phyloP scores from a whole-genome alignment of 108 stramenopile genomes.

The Stephanodiscus triporus region DNA sequence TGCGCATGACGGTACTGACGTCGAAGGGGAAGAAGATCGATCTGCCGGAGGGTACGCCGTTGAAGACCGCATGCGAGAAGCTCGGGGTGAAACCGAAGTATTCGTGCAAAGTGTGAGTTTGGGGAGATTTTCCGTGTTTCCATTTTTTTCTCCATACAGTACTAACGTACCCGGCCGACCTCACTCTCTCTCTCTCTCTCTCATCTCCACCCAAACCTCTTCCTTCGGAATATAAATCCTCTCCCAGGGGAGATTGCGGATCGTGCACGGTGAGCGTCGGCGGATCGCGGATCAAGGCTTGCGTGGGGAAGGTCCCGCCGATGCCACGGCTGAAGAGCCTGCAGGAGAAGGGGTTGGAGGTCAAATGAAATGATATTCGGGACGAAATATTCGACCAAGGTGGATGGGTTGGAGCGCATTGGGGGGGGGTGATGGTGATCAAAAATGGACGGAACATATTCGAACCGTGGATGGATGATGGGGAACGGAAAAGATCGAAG shows the following conservation, averaged over 20 bases:
- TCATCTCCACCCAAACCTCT: neutral
- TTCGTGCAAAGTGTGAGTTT: conserved; percentile 77
- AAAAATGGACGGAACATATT: no score
- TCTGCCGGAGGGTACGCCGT: conserved; percentile 65
- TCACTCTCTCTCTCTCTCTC: neutral
- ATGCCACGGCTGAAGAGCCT: conserved; percentile 80
- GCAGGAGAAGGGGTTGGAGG: conserved; percentile 84
- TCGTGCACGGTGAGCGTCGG: conserved; percentile 79
- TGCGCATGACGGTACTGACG: conserved; percentile 78
- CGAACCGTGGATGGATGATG: no score
- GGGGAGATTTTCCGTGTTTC: no score
- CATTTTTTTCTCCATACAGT: no score
- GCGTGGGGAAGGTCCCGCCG: conserved; percentile 84
- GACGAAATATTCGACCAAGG: no score
- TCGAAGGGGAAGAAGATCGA: conserved; percentile 75
- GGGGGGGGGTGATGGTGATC: no score
- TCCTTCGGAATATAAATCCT: no score
- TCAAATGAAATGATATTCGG: no score
- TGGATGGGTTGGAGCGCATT: no score
- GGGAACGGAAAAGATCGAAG: no score
- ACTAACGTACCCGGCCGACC: no score
- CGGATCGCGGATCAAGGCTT: conserved; percentile 77
- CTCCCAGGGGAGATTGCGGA: conserved; percentile 76
- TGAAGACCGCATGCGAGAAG: conserved; percentile 64
- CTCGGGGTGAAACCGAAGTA: conserved; percentile 87